Percentiles rank a stretch among this genome's conserved stretches.
These are phyloP conservation scores for Hypoxylon sp. DNA, from an alignment of 2,329 filamentous ascomycete genomes.

Conservation along the genomic window DNA sequence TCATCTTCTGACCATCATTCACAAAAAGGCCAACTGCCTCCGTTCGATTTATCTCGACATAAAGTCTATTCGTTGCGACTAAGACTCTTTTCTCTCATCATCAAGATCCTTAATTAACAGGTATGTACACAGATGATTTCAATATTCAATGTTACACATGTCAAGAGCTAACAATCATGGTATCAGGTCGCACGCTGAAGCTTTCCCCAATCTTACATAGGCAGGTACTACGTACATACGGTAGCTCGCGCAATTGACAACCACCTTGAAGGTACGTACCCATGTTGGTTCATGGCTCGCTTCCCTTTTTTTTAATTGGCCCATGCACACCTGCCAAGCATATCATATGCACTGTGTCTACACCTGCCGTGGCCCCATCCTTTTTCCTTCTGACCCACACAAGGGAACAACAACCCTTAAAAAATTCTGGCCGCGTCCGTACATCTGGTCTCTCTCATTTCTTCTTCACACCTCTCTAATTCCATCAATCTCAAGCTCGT, in stretches of 20 bases:
- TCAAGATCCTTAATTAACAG: neutral
- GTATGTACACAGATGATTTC: neutral
- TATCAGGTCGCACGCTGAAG: constrained; percentile 25
- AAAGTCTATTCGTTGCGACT: neutral
- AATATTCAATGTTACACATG: neutral
- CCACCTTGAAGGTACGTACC: constrained; percentile 32
- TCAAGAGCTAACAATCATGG: constrained; percentile 24
- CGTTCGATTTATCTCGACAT: neutral
- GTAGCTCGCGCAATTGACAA: constrained; percentile 23
- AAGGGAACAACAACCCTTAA: constrained; percentile 54
- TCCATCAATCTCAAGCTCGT: constrained; percentile 59
- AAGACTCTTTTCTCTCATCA: constrained; percentile 3
- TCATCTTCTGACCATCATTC: constrained; percentile 11
- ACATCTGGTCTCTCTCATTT: constrained; percentile 52
- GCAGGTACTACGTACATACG: constrained; percentile 9
- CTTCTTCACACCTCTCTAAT: constrained; percentile 58
- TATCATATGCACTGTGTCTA: constrained; percentile 41
- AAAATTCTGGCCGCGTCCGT: constrained; percentile 56
- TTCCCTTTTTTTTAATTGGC: constrained; percentile 43
- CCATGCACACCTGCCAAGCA: constrained; percentile 37
- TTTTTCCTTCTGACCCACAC: constrained; percentile 49
- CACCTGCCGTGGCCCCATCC: constrained; percentile 51
- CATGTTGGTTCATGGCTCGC: constrained; percentile 1
- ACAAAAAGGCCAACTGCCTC: constrained; percentile 5
- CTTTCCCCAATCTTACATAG: constrained; percentile 20